These are phyloP conservation scores for Nemania serpens DNA, from an alignment of 2,329 filamentous ascomycete genomes.

Conservation along the genomic window DNA sequence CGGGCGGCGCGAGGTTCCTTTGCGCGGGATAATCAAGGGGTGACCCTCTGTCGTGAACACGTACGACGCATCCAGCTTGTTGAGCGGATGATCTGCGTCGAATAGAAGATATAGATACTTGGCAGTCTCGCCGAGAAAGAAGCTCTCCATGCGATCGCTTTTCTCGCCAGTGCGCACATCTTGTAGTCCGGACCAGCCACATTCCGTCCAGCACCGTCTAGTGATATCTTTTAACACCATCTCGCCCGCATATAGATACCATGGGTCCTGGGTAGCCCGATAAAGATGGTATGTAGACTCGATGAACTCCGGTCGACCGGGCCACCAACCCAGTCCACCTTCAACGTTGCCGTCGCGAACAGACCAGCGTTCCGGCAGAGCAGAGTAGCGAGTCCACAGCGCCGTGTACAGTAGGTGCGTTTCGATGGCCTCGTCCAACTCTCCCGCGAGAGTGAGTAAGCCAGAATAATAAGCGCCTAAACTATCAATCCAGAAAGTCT, in stretches of 20 bases:
- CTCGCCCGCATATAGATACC: slow-evolving; percentile 94
- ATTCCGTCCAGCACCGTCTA: slow-evolving; percentile 84
- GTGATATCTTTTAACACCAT: slow-evolving; percentile 92
- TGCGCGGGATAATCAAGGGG: slow-evolving; percentile 79
- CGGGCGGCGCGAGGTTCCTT: slow-evolving; percentile 36
- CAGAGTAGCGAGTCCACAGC: slow-evolving; percentile 93
- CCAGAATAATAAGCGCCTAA: slow-evolving; percentile 95
- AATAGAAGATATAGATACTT: slow-evolving; percentile 96
- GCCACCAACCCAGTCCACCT: slow-evolving; percentile 90
- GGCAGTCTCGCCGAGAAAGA: slow-evolving; percentile 94
- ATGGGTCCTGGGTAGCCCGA: slow-evolving; percentile 88
- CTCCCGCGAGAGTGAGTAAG: slow-evolving; percentile 80
- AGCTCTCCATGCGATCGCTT: slow-evolving; percentile 96
- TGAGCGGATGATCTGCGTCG: slow-evolving; percentile 82
- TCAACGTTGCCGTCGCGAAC: slow-evolving; percentile 83
- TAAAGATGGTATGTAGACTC: slow-evolving; percentile 98
- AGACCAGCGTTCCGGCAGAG: slow-evolving; percentile 92
- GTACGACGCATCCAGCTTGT: slow-evolving; percentile 81
- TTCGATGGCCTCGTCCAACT: slow-evolving; percentile 88
- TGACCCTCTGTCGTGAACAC: slow-evolving; percentile 98
- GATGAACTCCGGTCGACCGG: slow-evolving; percentile 92
- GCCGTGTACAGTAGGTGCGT: slow-evolving; percentile 90
- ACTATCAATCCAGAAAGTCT: slow-evolving; percentile 95
- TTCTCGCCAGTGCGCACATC: slow-evolving; percentile 83
- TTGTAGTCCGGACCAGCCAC: slow-evolving; percentile 90